Conservation (phyloP, 495 filamentous ascomycete genomes). For the Neurospora sp. region DNA sequence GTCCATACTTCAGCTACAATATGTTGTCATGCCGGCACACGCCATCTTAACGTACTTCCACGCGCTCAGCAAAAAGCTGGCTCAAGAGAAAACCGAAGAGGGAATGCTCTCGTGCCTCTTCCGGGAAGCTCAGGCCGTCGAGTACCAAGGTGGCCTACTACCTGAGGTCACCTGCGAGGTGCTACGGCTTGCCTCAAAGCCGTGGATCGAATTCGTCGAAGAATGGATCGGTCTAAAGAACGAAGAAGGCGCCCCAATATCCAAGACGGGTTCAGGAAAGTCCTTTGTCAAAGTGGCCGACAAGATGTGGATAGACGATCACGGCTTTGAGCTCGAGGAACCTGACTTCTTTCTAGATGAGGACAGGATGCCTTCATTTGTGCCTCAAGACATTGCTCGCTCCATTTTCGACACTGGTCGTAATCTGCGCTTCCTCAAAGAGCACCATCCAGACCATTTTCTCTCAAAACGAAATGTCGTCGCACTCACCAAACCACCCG, state of each 20-base stretch:
- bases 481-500: constrained; percentile 38
- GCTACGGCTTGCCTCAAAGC: constrained; percentile 49
- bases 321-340: constrained; percentile 39
- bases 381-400: constrained; percentile 52
- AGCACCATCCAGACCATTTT: constrained; percentile 68
- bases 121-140: constrained; percentile 49
- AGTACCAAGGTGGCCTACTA: constrained; percentile 52
- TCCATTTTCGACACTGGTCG: constrained; percentile 68
- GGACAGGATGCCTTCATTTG: constrained; percentile 54
- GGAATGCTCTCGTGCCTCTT: constrained; percentile 60
- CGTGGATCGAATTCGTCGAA: constrained; percentile 64
- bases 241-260: constrained; percentile 39
- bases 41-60: constrained; percentile 53
- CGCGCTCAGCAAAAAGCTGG: constrained; percentile 45
- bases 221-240: constrained; percentile 67
- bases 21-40: constrained; percentile 51
- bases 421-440: constrained; percentile 62
- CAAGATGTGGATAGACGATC: constrained; percentile 43
- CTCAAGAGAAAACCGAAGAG: constrained; percentile 50
- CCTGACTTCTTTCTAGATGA: constrained; percentile 51
- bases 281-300: constrained; percentile 55
- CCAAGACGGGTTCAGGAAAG: constrained; percentile 34
- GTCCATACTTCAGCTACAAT: constrained; percentile 61
- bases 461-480: constrained; percentile 45
- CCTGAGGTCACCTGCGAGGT: constrained; percentile 56